Evolutionary conservation across 1,139 yeast genomes (phyloP), one percentile per base, ranked within the genome.

Genomic region (Kodamaea fungicola): DNA sequence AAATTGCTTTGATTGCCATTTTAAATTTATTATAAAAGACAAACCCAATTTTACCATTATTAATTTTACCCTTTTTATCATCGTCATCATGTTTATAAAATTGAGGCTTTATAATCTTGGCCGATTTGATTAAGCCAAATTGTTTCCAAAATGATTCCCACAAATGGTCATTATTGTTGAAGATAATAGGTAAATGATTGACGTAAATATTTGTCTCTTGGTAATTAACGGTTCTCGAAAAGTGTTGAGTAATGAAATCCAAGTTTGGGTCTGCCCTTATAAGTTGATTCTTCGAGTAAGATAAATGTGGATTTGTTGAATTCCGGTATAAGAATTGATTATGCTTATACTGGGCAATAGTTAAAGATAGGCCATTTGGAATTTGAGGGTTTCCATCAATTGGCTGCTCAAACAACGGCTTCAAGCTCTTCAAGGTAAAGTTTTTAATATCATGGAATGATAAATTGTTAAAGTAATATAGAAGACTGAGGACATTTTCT

Each of bases 141-240:
- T 64, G 71, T 27, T 46, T 42, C 74, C 75, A 69, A 49, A 69
- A 69, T 22, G 41, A 27, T 35, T 56, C 63, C 75, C 75, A 69
- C 16, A 59, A 45, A 7, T 42, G 45, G 49, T 69, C 74, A 42
- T 68, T 52, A 43, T 68, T 66, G 22, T 63, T 66, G 37, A 74
- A 68, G 6, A 62, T 44, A 5, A 63, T 50, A 0, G 83, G 74
- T 28, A 79, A 58, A 46, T 76, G 76, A 41, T 71, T 76, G 13
- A 79, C 76, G 49, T 78, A 79, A 31, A 79, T 62, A 50, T 79
- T 79, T 2, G 83, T 75, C 48, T 77, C 83, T 53, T 79, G 85
- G 47, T 63, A 68, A 45, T 69, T 68, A 31, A 55, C 46, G 32
- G 46, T 46, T 39, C 52, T 50, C 36, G 52, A 37, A 39, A 59